These are phyloP conservation scores for Nitzschia sp. DNA, from an alignment of 108 stramenopile species.

Conservation along the genomic window DNA sequence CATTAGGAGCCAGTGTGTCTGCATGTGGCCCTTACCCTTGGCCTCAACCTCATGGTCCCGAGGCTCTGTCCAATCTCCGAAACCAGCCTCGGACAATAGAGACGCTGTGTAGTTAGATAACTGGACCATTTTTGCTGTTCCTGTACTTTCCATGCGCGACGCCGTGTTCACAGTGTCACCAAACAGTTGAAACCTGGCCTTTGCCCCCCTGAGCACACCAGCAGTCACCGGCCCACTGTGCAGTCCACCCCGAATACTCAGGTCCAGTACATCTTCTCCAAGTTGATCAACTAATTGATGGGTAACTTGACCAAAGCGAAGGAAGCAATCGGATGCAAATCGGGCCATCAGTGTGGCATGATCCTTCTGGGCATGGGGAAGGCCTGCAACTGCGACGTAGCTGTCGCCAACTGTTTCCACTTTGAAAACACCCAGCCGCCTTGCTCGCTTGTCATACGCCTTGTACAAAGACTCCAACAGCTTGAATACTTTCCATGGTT, in stretches of 20 bases:
- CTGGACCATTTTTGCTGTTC: conserved; percentile 1
- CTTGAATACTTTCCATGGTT: neutral
- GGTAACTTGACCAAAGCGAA: neutral
- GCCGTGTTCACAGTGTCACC: conserved; percentile 13
- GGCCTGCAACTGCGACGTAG: conserved; percentile 8
- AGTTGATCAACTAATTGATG: neutral
- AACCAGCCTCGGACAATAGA: neutral
- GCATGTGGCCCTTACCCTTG: conserved; percentile 1
- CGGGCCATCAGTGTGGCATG: conserved; percentile 3
- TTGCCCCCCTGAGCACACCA: conserved; percentile 10
- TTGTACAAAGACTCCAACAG: neutral
- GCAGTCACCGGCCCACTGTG: conserved; percentile 6
- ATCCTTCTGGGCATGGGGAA: conserved; percentile 3
- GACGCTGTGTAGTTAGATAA: neutral
- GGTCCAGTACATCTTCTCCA: neutral
- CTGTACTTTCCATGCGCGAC: neutral
- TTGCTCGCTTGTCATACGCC: neutral
- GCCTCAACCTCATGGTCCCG: conserved; percentile 7
- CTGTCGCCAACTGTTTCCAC: conserved; percentile 5
- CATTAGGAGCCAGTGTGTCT: conserved; percentile 8
- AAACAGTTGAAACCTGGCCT: conserved; percentile 11
- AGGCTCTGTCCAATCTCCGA: neutral
- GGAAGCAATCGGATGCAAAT: conserved; percentile 7
- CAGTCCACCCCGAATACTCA: neutral
- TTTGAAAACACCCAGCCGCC: conserved; percentile 7